Percentiles rank a stretch among this genome's conserved stretches.
Conservation (phyloP, 306 rosid genomes). For the Castanopsis chinensis region DNA sequence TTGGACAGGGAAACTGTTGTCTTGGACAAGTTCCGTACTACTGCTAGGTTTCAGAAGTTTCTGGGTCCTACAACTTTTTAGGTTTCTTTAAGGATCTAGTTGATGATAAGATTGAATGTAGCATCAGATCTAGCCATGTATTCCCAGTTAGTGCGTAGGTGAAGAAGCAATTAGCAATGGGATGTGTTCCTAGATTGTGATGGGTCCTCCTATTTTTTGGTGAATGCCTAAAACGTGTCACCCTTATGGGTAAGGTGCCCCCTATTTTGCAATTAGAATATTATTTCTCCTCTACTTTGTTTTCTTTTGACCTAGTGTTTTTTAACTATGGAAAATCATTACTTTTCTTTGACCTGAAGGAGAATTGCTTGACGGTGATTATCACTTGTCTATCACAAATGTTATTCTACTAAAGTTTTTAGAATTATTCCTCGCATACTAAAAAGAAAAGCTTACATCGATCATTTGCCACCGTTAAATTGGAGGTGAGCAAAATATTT, state of each 20-base stretch:
- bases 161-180: background rate
- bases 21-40: background rate
- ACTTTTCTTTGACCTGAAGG: background rate
- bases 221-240: background rate
- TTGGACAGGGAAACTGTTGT: too few species aligned
- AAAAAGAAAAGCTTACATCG: background rate
- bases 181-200: background rate
- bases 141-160: background rate
- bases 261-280: too few species aligned
- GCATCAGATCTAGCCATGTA: too few species aligned
- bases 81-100: constrained; percentile 15
- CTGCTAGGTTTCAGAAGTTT: background rate
- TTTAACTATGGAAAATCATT: too few species aligned
- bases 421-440: background rate
- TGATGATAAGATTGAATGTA: constrained; percentile 3
- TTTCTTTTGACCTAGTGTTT: background rate
- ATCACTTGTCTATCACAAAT: background rate
- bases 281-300: too few species aligned
- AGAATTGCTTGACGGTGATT: background rate
- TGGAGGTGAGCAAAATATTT: background rate
- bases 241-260: background rate
- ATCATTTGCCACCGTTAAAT: background rate
- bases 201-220: background rate
- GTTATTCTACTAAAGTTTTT: background rate
- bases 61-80: constrained; percentile 15